A percentile compares a stretch with the other conserved stretches of the same genome.
These are phyloP conservation scores for Solidago caesia DNA, from an alignment of 129 eudicot species.

Conservation along the genomic window DNA sequence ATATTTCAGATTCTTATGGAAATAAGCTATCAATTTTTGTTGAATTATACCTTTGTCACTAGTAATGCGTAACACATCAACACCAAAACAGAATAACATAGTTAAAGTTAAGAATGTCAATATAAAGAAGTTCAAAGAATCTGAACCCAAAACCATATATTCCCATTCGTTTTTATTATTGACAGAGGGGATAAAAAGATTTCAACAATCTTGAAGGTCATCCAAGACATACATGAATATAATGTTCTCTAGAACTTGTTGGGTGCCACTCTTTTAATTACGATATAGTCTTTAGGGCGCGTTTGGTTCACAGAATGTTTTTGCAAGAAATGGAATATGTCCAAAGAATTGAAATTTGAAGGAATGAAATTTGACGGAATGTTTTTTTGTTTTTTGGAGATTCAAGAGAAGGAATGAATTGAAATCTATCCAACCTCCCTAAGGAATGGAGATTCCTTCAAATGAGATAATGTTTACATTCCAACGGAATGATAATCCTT, in stretches of 20 bases:
- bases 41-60: background rate
- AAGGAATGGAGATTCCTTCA: too few species aligned
- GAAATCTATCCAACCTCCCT: too few species aligned
- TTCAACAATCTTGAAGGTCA: conserved; percentile 3
- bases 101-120: background rate
- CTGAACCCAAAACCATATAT: background rate
- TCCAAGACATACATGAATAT: conserved; percentile 4
- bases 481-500: too few species aligned
- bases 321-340: too few species aligned
- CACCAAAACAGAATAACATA: background rate
- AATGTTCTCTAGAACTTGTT: background rate
- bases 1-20: background rate
- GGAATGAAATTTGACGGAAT: too few species aligned
- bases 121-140: background rate
- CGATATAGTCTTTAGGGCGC: too few species aligned
- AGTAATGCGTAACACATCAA: background rate
- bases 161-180: background rate
- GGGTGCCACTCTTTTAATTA: too few species aligned
- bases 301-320: too few species aligned
- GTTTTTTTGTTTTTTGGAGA: too few species aligned
- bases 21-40: background rate
- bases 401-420: too few species aligned
- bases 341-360: too few species aligned
- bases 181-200: conserved; percentile 10
- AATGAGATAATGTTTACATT: too few species aligned